Conservation (phyloP, 2,329 filamentous ascomycete genomes). For the Thielaviopsis populi region DNA sequence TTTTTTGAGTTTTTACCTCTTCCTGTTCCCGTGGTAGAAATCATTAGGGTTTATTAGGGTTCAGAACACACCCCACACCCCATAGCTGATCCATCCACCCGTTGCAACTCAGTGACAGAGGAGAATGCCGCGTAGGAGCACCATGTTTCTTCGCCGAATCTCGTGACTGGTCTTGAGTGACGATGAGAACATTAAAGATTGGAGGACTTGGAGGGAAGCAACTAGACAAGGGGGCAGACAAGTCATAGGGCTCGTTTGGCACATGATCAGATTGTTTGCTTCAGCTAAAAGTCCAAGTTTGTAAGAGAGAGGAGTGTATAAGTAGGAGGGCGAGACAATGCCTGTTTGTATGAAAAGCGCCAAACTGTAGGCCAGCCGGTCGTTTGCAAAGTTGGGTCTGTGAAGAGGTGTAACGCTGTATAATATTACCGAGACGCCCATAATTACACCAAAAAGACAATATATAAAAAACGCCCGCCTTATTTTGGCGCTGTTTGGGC, state of each 20-base stretch:
- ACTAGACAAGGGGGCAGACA: neutral
- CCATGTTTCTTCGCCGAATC: neutral
- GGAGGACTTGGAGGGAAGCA: neutral
- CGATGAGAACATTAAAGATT: neutral
- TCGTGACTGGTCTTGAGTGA: neutral
- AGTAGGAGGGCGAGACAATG: neutral
- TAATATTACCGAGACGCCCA: no score
- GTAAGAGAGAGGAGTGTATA: neutral
- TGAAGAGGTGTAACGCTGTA: neutral
- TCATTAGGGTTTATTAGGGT: no score
- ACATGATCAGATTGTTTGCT: neutral
- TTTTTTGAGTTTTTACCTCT: no score
- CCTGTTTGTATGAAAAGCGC: neutral
- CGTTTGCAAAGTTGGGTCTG: neutral
- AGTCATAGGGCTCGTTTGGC: neutral
- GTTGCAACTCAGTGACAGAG: no score
- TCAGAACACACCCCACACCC: neutral
- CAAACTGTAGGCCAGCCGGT: neutral
- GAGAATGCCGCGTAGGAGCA: no score
- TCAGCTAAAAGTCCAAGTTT: neutral
- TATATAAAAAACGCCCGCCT: neutral
- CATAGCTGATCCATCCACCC: neutral
- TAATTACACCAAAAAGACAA: neutral
- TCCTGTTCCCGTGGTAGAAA: no score
- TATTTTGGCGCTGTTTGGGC: neutral